Conservation (phyloP, 768 basidiomycete species). For the Neoboletus brunneissimus region DNA sequence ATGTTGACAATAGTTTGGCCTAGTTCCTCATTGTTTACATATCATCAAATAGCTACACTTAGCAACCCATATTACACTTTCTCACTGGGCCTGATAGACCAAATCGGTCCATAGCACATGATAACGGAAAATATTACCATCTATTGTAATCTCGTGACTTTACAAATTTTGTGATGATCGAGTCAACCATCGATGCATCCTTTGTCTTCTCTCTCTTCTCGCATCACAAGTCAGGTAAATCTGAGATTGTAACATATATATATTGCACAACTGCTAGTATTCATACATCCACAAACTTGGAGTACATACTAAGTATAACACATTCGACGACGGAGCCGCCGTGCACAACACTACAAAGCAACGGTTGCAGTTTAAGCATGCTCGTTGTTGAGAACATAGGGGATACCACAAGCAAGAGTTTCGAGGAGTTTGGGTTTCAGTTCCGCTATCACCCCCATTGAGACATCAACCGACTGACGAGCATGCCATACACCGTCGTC, state of each 20-base stretch:
- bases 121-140: too few species aligned
- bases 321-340: not conserved
- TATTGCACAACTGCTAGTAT: too few species aligned
- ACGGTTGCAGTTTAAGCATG: not conserved
- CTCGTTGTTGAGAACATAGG: slow-evolving; percentile 2
- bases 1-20: too few species aligned
- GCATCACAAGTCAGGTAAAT: not conserved
- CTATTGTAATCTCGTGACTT: too few species aligned
- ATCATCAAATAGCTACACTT: too few species aligned
- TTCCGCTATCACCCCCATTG: slow-evolving; percentile 22
- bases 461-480: slow-evolving; percentile 20
- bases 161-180: too few species aligned
- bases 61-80: too few species aligned
- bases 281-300: not conserved
- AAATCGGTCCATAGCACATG: too few species aligned
- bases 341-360: not conserved
- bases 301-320: not conserved
- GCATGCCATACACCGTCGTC: slow-evolving; percentile 17
- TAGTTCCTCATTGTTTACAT: too few species aligned
- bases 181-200: not conserved
- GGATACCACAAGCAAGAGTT: slow-evolving; percentile 11
- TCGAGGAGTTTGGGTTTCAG: slow-evolving; percentile 20
- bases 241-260: not conserved
- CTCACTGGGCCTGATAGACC: too few species aligned
- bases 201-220: not conserved